Evolutionary conservation across 768 basidiomycete genomes (phyloP).

Genomic region (Agrocybe chaxingu): DNA sequence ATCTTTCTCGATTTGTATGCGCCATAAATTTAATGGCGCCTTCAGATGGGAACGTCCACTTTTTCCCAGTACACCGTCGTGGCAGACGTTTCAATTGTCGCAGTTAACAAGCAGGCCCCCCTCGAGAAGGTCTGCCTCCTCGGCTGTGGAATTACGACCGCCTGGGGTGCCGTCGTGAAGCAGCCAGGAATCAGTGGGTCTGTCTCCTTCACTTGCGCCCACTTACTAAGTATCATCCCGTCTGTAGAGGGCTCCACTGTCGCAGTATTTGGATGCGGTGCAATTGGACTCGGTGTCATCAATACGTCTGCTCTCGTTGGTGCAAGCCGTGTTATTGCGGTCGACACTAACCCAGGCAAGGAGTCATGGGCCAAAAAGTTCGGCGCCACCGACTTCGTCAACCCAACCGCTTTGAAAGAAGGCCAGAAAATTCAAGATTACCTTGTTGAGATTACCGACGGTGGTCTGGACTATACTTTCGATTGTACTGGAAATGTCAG

Average conservation of each 20-base stretch:
- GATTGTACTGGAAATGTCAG: slow-evolving; percentile 88
- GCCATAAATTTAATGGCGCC: background rate
- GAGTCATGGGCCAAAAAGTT: slow-evolving; percentile 88
- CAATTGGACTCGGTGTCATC: slow-evolving; percentile 92
- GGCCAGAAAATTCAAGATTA: slow-evolving; percentile 87
- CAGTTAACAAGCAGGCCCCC: slow-evolving; percentile 81
- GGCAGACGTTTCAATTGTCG: slow-evolving; percentile 93
- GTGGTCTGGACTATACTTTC: slow-evolving; percentile 95
- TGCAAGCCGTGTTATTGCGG: slow-evolving; percentile 85
- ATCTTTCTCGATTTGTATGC: background rate
- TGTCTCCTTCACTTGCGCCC: background rate
- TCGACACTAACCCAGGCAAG: slow-evolving; percentile 88
- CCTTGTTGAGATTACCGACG: slow-evolving; percentile 91
- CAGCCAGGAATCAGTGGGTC: slow-evolving; percentile 78
- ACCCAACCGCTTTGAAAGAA: slow-evolving; percentile 68
- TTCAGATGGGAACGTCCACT: slow-evolving; percentile 96
- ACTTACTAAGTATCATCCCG: slow-evolving; percentile 2
- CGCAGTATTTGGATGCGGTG: slow-evolving; percentile 95
- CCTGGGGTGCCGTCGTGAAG: slow-evolving; percentile 94
- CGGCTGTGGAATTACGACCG: slow-evolving; percentile 97
- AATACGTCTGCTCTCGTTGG: slow-evolving; percentile 75
- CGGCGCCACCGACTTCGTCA: slow-evolving; percentile 93
- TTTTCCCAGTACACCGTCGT: slow-evolving; percentile 99
- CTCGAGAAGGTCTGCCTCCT: slow-evolving; percentile 96
- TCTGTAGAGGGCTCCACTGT: slow-evolving; percentile 74